Base-by-base conservation (phyloP, 192 early-diverging fungal species). In the Dispira parvispora region DNA sequence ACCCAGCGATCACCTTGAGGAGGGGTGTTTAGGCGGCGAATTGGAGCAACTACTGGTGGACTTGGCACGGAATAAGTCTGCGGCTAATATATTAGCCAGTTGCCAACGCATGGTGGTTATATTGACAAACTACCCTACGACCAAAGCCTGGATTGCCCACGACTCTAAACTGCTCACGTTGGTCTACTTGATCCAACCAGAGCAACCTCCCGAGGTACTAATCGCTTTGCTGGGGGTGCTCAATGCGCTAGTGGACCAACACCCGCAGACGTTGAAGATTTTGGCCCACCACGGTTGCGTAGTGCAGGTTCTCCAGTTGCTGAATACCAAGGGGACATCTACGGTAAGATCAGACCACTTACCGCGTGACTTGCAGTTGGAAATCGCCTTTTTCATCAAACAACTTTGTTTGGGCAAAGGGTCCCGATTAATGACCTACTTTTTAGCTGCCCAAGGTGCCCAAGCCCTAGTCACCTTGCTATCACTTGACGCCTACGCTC, bases 41-140 rank as follows among this genome's bases (percentile, higher is more conserved):
- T 52, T 52, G 50, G 50, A 52, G 21, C 50, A 52, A 52, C 50
- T 52, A 26, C 21, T 57, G 55, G 55, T 18, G 10, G 27, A 26
- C 13, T 38, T 57, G 10, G n/a, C 27, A 13, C 26, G 38, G 8
- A 10, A 25, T 0, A 38, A 5, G 8, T 38, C 55, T 12, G 26
- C 55, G 28, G 28, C n/a, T 14, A 57, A 8, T 16, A 27, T 57
- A 18, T 18, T 57, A 14, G 26, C 9, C 10, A 38, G 21, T 18
- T 32, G 55, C 26, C 55, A 57, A 38, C 26, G 13, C 11, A 18
- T 57, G 14, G 16, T 16, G 11, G 28, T 18, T 38, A n/a, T n/a
- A 38, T 25, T 57, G 1, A 38, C 55, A 21, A 26, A 57, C 23
- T 18, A 57, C 28, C 27, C 55, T 26, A 27, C 23, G 23, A 38